phyloP scores from a whole-genome alignment of 139 green algal species.

The Chlorella sp. region DNA sequence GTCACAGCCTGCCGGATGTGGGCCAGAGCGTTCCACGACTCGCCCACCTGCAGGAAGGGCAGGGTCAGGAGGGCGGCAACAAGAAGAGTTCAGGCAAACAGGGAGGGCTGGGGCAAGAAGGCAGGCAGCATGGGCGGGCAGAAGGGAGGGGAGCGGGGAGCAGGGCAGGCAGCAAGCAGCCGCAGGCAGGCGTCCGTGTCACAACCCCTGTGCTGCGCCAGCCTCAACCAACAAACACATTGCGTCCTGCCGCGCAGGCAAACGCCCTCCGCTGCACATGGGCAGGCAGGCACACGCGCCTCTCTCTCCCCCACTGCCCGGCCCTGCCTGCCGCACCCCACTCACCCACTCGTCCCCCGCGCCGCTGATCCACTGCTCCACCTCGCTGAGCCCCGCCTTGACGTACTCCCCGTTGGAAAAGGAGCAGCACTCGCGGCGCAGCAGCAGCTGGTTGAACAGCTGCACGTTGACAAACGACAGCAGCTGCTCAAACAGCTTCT shows the following conservation, averaged over 20 bases:
- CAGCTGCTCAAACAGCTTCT: conserved; percentile 83
- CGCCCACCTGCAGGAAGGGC: conserved; percentile 56
- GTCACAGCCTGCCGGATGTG: conserved; percentile 83
- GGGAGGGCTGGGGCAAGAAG: background rate
- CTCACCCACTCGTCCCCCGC: conserved; percentile 72
- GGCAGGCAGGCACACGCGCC: too few relatives aligned
- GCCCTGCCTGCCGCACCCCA: background rate
- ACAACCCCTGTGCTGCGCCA: too few relatives aligned
- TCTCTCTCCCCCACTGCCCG: background rate
- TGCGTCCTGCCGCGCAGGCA: background rate
- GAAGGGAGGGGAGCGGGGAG: too few relatives aligned
- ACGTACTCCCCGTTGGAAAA: conserved; percentile 99
- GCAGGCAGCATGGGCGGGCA: too few relatives aligned
- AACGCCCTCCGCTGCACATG: too few relatives aligned
- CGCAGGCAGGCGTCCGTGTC: too few relatives aligned
- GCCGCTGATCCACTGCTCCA: conserved; percentile 95
- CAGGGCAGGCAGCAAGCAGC: too few relatives aligned
- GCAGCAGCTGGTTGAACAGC: conserved; percentile 99
- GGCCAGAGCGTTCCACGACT: conserved; percentile 93
- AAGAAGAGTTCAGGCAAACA: background rate
- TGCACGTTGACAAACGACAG: conserved; percentile 98
- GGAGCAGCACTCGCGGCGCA: conserved; percentile 98
- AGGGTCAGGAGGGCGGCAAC: background rate
- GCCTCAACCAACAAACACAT: background rate
- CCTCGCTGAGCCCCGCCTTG: conserved; percentile 92